Evolutionary conservation across 441 rosid genomes (phyloP).

Genomic region (Manihot esculenta): DNA sequence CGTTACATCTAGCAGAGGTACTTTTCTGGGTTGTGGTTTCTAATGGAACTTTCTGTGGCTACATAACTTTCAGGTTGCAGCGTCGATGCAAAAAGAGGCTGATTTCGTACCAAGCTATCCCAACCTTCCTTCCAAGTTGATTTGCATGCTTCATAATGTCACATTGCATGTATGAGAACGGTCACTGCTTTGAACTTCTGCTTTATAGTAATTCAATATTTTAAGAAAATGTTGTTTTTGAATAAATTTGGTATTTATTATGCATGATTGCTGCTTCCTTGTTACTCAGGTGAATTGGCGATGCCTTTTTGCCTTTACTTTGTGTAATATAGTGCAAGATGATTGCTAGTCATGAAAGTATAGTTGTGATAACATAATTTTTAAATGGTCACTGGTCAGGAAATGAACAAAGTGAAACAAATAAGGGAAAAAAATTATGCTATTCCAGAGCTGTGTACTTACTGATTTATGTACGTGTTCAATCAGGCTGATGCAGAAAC

Average conservation of each 20-base stretch:
- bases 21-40: conserved; percentile 20
- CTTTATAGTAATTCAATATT: background rate
- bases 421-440: background rate
- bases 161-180: conserved; percentile 69
- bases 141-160: conserved; percentile 87
- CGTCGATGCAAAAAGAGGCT: conserved; percentile 92
- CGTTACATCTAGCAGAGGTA: conserved; percentile 17
- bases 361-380: background rate
- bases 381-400: background rate
- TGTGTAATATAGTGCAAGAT: background rate
- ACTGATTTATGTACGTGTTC: conserved; percentile 25
- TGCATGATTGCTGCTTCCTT: conserved; percentile 4
- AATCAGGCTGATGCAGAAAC: conserved; percentile 88
- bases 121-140: conserved; percentile 89
- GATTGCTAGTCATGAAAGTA: background rate
- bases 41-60: conserved; percentile 14
- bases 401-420: background rate
- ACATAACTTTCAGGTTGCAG: conserved; percentile 65
- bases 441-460: background rate
- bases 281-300: background rate
- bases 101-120: conserved; percentile 89
- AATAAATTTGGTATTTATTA: background rate
- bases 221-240: background rate
- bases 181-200: conserved; percentile 1
- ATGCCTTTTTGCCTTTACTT: background rate